Evolutionary conservation across 164 flowering plant species (phyloP).

Genomic region (Kingdonia uniflora): DNA sequence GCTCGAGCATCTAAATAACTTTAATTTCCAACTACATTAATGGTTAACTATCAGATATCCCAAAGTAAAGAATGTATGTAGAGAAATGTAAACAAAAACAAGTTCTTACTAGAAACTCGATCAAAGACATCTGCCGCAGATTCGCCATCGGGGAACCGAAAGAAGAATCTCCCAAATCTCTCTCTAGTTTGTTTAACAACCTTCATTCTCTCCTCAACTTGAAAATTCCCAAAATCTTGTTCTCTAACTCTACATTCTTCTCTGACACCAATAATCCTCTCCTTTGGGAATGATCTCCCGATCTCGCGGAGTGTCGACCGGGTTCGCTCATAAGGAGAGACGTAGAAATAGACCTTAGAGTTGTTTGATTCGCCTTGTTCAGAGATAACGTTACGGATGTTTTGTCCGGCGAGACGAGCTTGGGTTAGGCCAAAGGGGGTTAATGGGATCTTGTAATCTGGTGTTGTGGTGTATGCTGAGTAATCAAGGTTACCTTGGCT

Average conservation of each 20-base stretch:
- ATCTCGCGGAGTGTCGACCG: slow-evolving; percentile 73
- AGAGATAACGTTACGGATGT: slow-evolving; percentile 29
- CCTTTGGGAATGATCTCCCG: slow-evolving; percentile 51
- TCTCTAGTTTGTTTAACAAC: slow-evolving; percentile 58
- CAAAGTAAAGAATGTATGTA: too few species aligned
- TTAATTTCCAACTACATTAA: too few species aligned
- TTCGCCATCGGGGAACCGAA: slow-evolving; percentile 96
- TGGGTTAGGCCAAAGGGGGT: slow-evolving; percentile 50
- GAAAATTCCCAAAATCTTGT: slow-evolving; percentile 96
- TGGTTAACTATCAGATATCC: too few species aligned
- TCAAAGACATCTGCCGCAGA: slow-evolving; percentile 95
- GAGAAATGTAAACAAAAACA: neutral
- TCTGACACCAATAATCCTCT: slow-evolving; percentile 66
- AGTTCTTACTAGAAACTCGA: slow-evolving; percentile 70
- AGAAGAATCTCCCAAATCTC: slow-evolving; percentile 82
- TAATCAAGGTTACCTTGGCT: slow-evolving; percentile 67
- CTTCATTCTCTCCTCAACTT: slow-evolving; percentile 77
- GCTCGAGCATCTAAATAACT: too few species aligned
- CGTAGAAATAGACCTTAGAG: slow-evolving; percentile 82
- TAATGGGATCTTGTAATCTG: slow-evolving; percentile 70
- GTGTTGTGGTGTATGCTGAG: slow-evolving; percentile 59
- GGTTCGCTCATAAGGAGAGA: slow-evolving; percentile 80
- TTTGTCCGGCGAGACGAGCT: slow-evolving; percentile 46
- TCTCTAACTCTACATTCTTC: slow-evolving; percentile 92
- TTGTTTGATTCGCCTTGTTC: slow-evolving; percentile 9